These are phyloP conservation scores for Alternaria sp. DNA, from an alignment of 2,329 filamentous ascomycete species.

Conservation along the genomic window DNA sequence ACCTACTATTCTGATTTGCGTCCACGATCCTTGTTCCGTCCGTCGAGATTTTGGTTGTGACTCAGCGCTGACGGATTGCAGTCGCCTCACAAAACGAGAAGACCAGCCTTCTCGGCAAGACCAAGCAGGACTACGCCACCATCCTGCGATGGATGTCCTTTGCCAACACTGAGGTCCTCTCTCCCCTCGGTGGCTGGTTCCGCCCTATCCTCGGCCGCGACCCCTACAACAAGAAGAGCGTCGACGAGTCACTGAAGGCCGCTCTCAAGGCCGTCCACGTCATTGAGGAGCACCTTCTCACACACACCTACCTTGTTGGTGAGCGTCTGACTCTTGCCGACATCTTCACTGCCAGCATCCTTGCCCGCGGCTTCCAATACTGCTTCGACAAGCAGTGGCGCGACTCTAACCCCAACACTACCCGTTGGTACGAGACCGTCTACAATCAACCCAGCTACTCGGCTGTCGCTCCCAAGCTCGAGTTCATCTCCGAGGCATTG, in stretches of 20 bases:
- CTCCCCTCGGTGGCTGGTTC: conserved; percentile 80
- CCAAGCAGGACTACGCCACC: conserved; percentile 99
- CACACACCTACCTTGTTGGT: conserved; percentile 96
- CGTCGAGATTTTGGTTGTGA: conserved; percentile 34
- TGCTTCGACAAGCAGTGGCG: conserved; percentile 95
- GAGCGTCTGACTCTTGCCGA: conserved; percentile 98
- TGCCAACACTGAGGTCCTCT: conserved; percentile 87
- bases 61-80: conserved; percentile 55
- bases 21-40: conserved; percentile 58
- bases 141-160: conserved; percentile 99
- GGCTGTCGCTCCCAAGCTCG: conserved; percentile 75
- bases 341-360: conserved; percentile 80
- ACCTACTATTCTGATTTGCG: conserved; percentile 80
- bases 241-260: conserved; percentile 79
- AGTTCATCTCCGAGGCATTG: conserved; percentile 81
- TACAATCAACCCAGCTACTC: conserved; percentile 92
- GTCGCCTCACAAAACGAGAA: conserved; percentile 99
- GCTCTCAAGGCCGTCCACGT: conserved; percentile 73
- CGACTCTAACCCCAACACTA: conserved; percentile 79
- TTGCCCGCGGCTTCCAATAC: conserved; percentile 88
- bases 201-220: conserved; percentile 81
- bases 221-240: conserved; percentile 97
- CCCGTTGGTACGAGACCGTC: conserved; percentile 95
- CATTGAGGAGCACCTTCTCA: conserved; percentile 85
- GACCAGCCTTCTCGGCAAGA: conserved; percentile 98